Evolutionary conservation across 148 eudicot species (phyloP).

Genomic region (Rhododendron kiyosumense): DNA sequence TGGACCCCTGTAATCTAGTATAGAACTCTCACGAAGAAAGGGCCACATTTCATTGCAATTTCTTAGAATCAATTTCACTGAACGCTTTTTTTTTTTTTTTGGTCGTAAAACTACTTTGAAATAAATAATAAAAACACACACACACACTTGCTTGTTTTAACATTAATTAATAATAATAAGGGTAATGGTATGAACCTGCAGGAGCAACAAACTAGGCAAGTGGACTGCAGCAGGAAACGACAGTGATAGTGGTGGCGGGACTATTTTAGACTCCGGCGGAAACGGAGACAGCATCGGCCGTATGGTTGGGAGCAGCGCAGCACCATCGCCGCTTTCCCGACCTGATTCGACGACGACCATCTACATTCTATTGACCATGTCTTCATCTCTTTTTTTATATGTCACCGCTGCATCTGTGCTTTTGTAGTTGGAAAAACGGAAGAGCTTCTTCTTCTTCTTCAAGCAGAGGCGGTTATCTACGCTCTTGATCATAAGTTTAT

Average conservation of each 20-base stretch:
- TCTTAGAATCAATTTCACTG: no score
- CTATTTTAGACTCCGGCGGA: neutral
- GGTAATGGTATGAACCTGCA: neutral
- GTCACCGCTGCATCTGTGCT: neutral
- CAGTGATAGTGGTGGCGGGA: neutral
- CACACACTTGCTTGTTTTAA: neutral
- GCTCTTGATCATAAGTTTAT: no score
- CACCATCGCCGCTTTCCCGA: neutral
- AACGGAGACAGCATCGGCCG: neutral
- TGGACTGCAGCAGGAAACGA: neutral
- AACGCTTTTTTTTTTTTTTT: no score
- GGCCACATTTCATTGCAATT: no score
- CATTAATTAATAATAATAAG: neutral
- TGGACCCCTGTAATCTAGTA: no score
- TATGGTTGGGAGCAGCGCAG: neutral
- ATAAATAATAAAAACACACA: no score
- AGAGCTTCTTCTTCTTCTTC: no score
- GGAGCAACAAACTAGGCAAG: constrained; percentile 6
- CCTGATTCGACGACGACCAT: neutral
- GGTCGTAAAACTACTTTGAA: no score
- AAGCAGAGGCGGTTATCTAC: no score
- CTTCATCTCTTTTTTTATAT: neutral
- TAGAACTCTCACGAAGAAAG: no score
- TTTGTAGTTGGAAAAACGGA: neutral
- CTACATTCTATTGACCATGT: neutral